Conservation (phyloP, 352 stramenopile species). For the Phytophthora pistaciae region DNA sequence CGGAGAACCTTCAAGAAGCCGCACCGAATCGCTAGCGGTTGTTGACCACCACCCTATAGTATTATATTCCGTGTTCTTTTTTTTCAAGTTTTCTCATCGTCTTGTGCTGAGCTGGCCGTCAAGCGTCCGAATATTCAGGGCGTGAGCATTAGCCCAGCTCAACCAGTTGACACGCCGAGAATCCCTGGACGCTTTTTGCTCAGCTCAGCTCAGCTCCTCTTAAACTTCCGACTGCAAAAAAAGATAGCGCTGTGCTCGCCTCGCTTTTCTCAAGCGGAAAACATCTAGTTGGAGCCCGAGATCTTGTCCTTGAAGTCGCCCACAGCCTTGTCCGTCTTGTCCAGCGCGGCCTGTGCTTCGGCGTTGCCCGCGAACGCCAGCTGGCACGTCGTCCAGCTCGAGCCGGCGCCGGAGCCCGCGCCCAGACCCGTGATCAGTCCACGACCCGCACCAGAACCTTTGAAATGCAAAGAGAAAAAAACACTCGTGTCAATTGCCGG, state of each 20-base stretch:
- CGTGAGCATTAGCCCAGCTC: background rate
- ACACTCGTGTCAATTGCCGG: conserved; percentile 13
- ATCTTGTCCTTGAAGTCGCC: conserved; percentile 77
- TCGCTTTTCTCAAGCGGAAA: conserved; percentile 11
- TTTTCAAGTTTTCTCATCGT: conserved; percentile 16
- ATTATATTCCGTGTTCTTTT: conserved; percentile 50
- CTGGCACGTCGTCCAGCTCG: conserved; percentile 89
- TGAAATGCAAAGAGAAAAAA: background rate
- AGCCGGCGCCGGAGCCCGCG: conserved; percentile 72
- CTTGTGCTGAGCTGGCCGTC: conserved; percentile 15
- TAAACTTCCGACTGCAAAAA: conserved; percentile 21
- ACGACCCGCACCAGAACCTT: conserved; percentile 72
- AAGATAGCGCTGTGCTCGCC: background rate
- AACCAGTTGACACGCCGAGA: background rate
- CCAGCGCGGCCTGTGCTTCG: conserved; percentile 66
- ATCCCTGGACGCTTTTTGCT: background rate
- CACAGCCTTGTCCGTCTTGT: conserved; percentile 83
- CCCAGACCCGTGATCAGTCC: conserved; percentile 78
- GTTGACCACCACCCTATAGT: conserved; percentile 50
- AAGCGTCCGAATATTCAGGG: conserved; percentile 11
- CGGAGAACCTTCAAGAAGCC: conserved; percentile 19
- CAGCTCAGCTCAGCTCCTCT: conserved; percentile 3
- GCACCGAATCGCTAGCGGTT: conserved; percentile 19
- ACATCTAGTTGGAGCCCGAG: conserved; percentile 40
- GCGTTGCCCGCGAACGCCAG: conserved; percentile 81